These are phyloP conservation scores for Cladorrhinum samala DNA, from an alignment of 495 filamentous ascomycete species.

Conservation along the genomic window DNA sequence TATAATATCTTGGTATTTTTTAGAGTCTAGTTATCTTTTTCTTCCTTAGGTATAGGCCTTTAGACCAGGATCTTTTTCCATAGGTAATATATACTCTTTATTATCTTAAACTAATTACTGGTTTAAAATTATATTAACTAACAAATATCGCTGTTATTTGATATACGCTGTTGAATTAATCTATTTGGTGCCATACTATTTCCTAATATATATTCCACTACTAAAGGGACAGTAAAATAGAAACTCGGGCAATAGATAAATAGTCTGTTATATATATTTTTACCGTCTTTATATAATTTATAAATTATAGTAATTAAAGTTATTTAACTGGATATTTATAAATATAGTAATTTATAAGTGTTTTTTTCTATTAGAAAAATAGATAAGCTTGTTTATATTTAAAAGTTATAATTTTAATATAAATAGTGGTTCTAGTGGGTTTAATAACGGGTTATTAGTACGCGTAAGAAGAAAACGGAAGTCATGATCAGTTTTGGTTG, in stretches of 20 bases:
- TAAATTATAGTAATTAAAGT: neutral
- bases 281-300: neutral
- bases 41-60: too few relatives aligned
- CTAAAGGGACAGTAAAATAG: neutral
- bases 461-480: too few relatives aligned
- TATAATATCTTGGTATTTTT: too few relatives aligned
- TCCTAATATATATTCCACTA: neutral
- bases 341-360: neutral
- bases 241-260: too few relatives aligned
- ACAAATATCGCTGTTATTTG: neutral
- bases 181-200: neutral
- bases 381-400: neutral
- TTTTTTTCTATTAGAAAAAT: neutral
- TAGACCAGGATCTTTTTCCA: too few relatives aligned
- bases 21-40: too few relatives aligned
- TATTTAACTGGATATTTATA: neutral
- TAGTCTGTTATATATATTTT: neutral
- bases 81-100: too few relatives aligned
- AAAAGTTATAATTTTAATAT: neutral
- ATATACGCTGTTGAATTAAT: constrained; percentile 1
- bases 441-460: too few relatives aligned
- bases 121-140: too few relatives aligned
- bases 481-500: too few relatives aligned
- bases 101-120: too few relatives aligned
- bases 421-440: too few relatives aligned